phyloP scores from a whole-genome alignment of 768 basidiomycete species.

The Stropharia rugosoannulata region DNA sequence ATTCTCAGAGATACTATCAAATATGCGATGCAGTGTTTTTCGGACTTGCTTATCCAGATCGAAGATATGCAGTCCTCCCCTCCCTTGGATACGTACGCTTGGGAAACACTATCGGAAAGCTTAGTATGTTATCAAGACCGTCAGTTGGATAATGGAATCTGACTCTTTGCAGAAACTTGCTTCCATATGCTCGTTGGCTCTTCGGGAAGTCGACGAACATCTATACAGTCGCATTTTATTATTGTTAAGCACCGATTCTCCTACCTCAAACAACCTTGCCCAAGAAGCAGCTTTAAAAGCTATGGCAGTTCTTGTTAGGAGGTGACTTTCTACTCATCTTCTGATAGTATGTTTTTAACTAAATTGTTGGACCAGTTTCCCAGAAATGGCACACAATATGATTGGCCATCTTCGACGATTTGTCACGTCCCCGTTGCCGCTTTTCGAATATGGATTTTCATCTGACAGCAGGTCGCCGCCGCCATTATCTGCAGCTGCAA shows the following conservation, averaged over 20 bases:
- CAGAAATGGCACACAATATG: conserved; percentile 72
- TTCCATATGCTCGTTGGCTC: conserved; percentile 74
- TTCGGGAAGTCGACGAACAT: conserved; percentile 64
- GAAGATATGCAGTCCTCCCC: conserved; percentile 83
- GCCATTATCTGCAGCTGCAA: conserved; percentile 81
- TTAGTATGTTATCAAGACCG: conserved; percentile 49
- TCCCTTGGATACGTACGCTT: conserved; percentile 82
- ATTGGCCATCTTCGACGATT: conserved; percentile 82
- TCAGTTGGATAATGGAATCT: not conserved
- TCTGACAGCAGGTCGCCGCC: conserved; percentile 73
- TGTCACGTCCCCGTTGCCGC: conserved; percentile 81
- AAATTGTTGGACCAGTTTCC: conserved; percentile 54
- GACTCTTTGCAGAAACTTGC: conserved; percentile 70
- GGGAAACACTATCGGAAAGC: conserved; percentile 91
- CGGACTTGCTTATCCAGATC: conserved; percentile 74
- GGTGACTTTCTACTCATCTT: conserved; percentile 41
- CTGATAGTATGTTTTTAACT: not conserved
- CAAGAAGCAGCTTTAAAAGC: conserved; percentile 91
- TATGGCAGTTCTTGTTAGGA: conserved; percentile 80
- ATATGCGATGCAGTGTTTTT: conserved; percentile 74
- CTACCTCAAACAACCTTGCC: conserved; percentile 79
- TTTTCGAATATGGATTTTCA: conserved; percentile 85
- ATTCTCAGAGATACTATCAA: conserved; percentile 48
- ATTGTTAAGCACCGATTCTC: conserved; percentile 77
- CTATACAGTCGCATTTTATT: conserved; percentile 69